Evolutionary conservation across 257 asterid genomes (phyloP).

Genomic region (Solanum ossicruentum): DNA sequence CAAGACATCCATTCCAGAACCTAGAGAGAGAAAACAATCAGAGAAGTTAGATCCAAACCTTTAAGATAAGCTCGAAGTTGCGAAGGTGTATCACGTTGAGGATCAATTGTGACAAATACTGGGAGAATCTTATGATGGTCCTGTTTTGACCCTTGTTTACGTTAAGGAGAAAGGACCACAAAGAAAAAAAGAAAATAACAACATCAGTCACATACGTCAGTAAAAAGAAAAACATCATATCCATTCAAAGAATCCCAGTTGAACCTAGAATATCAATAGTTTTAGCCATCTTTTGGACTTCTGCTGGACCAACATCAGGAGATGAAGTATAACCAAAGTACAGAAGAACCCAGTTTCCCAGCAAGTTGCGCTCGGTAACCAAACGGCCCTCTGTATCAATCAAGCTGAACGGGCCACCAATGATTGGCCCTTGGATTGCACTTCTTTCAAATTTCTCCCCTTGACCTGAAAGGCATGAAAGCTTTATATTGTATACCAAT

Average conservation of each 20-base stretch:
- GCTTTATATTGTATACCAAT: background rate
- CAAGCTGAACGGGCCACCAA: conserved; percentile 91
- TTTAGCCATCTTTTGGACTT: conserved; percentile 81
- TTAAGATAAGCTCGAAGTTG: conserved; percentile 75
- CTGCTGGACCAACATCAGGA: conserved; percentile 97
- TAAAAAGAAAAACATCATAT: background rate
- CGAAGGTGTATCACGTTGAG: conserved; percentile 85
- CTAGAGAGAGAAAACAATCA: background rate
- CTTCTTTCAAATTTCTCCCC: conserved; percentile 84
- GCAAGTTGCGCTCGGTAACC: conserved; percentile 69
- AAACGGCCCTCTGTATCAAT: conserved; percentile 45
- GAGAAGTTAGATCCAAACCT: conserved; percentile 30
- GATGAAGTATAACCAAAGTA: conserved; percentile 92
- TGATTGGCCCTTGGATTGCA: conserved; percentile 68
- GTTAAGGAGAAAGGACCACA: background rate
- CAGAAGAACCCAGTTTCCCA: conserved; percentile 85
- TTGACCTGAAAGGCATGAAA: conserved; percentile 36
- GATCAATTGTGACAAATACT: conserved; percentile 88
- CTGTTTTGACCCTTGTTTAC: conserved; percentile 48
- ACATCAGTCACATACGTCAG: background rate
- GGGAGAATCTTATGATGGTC: conserved; percentile 66
- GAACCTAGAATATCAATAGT: conserved; percentile 58
- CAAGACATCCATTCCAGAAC: background rate
- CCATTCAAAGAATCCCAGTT: conserved; percentile 2
- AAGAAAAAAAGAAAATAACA: background rate